Percentiles rank a stretch among this genome's conserved stretches.
phyloP scores from a whole-genome alignment of 129 eudicot genomes.

The Chrysanthemum lavandulifolium region DNA sequence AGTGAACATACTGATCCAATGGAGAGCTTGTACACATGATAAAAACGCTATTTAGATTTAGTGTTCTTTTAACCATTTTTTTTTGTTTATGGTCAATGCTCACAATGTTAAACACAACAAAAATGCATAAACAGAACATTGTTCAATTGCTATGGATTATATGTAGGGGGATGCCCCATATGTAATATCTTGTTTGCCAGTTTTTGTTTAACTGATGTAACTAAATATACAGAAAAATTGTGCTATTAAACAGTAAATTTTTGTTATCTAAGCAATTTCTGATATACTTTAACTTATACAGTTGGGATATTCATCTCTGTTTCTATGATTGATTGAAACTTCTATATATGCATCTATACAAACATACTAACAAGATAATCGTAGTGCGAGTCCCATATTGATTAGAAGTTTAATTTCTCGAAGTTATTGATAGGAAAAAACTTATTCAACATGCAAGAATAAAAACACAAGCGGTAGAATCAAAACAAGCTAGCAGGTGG shows the following conservation, averaged over 20 bases:
- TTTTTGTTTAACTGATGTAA: neutral
- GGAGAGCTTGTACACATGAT: constrained; percentile 84
- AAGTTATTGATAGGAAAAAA: too few species aligned
- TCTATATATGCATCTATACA: neutral
- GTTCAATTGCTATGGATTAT: neutral
- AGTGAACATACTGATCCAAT: constrained; percentile 78
- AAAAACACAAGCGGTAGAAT: too few species aligned
- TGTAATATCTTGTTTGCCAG: neutral
- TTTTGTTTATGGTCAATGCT: neutral
- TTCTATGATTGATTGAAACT: constrained; percentile 10
- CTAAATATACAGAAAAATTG: neutral
- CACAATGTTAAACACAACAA: neutral
- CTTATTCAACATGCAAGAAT: too few species aligned
- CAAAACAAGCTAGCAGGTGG: too few species aligned
- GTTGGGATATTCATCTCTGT: neutral
- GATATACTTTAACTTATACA: too few species aligned
- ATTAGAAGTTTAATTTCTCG: too few species aligned
- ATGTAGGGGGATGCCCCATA: neutral
- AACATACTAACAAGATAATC: too few species aligned
- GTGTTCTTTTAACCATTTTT: neutral
- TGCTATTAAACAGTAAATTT: neutral
- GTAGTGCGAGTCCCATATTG: too few species aligned
- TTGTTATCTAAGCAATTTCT: too few species aligned
- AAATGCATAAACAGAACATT: neutral
- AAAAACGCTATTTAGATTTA: constrained; percentile 4